These are phyloP conservation scores for Diophrys appendiculata DNA, from an alignment of 73 alveolate species.

Conservation along the genomic window DNA sequence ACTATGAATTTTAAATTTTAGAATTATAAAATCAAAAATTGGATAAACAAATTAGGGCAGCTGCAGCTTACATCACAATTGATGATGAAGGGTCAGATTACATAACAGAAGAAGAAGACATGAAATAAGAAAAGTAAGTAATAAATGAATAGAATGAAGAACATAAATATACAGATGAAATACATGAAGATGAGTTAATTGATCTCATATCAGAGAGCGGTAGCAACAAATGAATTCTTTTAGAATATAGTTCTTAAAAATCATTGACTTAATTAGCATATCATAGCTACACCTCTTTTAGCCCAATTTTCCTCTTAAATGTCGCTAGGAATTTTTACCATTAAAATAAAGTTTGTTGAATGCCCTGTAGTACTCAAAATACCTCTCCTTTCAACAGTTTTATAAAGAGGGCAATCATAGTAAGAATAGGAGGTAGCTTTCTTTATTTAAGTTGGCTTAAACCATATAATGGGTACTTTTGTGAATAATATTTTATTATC, in stretches of 20 bases:
- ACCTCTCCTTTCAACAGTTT: conserved; percentile 71
- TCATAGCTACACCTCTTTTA: conserved; percentile 90
- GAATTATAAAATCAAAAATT: neutral
- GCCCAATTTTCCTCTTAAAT: conserved; percentile 78
- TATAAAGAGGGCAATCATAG: conserved; percentile 82
- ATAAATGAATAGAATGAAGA: too few relatives aligned
- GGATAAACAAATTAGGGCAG: neutral
- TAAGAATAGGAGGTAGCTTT: neutral
- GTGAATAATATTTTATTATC: conserved; percentile 90
- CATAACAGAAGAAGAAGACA: too few relatives aligned
- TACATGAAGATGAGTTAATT: too few relatives aligned
- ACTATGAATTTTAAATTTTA: neutral
- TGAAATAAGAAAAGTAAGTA: too few relatives aligned
- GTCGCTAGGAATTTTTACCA: conserved; percentile 69
- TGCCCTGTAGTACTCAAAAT: conserved; percentile 96
- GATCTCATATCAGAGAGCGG: neutral
- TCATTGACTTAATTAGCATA: conserved; percentile 43
- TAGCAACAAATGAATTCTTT: neutral
- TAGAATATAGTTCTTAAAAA: neutral
- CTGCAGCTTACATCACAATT: neutral
- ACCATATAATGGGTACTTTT: conserved; percentile 77
- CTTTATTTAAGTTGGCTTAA: conserved; percentile 55
- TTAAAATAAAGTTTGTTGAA: conserved; percentile 85
- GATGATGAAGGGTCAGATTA: neutral
- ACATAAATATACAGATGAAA: too few relatives aligned